Percentiles rank a stretch among this genome's conserved stretches.
These are phyloP conservation scores for Saccharomycopsis sp. DNA, from an alignment of 805 yeast species.

Conservation along the genomic window DNA sequence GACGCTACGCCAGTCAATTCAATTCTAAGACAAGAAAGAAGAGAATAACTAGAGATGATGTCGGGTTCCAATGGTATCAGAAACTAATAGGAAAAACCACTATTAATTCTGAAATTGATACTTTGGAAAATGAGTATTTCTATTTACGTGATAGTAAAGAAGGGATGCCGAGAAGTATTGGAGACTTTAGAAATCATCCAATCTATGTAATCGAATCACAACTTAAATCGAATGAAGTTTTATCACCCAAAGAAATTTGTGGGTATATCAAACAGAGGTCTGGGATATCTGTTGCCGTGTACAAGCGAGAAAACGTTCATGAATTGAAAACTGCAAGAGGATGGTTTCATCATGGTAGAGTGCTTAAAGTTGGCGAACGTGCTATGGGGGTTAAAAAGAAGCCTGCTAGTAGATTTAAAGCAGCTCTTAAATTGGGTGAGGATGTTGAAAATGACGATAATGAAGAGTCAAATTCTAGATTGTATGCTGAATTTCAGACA, in stretches of 20 bases:
- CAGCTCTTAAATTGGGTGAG: conserved; percentile 17
- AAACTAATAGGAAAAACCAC: conserved; percentile 31
- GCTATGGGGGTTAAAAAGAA: conserved; percentile 44
- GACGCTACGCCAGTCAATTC: conserved; percentile 66
- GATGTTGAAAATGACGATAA: conserved; percentile 31
- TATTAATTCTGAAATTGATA: conserved; percentile 34
- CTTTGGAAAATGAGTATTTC: conserved; percentile 56
- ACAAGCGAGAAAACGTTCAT: conserved; percentile 57
- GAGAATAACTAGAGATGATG: conserved; percentile 55
- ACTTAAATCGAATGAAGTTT: conserved; percentile 61
- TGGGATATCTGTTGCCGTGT: conserved; percentile 49
- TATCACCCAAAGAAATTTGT: conserved; percentile 61
- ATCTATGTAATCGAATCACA: conserved; percentile 74
- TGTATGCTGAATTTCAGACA: conserved; percentile 78
- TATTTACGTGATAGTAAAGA: conserved; percentile 58
- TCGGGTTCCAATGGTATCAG: conserved; percentile 56
- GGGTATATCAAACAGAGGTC: conserved; percentile 58
- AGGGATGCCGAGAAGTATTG: conserved; percentile 80
- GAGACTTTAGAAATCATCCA: conserved; percentile 85
- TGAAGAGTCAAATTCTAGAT: conserved; percentile 51
- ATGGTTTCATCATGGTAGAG: conserved; percentile 81
- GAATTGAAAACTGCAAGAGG: conserved; percentile 65
- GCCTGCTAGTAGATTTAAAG: conserved; percentile 19
- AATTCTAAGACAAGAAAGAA: conserved; percentile 73
- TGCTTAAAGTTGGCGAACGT: conserved; percentile 61